A percentile compares a stretch with the other conserved stretches of the same genome.
Conservation (phyloP, 768 basidiomycete species). For the Candolleomyces aberdarensis region DNA sequence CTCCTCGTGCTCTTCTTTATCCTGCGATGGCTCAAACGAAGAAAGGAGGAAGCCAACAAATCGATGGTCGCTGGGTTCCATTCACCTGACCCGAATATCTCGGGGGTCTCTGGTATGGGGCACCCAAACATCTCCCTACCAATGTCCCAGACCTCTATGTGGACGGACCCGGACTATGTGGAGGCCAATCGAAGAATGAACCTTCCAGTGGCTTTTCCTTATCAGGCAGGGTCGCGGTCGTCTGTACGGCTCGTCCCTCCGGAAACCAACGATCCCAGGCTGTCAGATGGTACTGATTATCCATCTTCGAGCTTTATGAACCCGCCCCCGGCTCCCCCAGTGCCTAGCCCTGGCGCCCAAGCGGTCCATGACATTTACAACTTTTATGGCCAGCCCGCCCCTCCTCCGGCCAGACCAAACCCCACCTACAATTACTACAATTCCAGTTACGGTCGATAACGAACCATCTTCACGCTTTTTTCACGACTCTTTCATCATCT, state of each 20-base stretch:
- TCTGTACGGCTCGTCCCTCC: not conserved
- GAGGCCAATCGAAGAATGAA: not conserved
- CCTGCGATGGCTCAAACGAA: not conserved
- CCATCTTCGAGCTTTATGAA: not conserved
- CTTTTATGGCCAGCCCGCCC: not conserved
- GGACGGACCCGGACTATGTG: conserved; percentile 1
- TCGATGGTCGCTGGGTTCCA: not conserved
- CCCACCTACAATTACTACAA: not conserved
- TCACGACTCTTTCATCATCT: not conserved
- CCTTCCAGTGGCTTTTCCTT: not conserved
- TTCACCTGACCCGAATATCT: not conserved
- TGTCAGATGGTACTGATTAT: not conserved
- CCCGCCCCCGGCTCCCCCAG: not conserved
- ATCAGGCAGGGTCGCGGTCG: not conserved
- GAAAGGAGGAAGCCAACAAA: not conserved
- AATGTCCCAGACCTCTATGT: not conserved
- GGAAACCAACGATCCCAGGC: not conserved
- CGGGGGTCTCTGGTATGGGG: not conserved
- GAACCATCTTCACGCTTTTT: not conserved
- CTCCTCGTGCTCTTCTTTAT: conserved; percentile 3
- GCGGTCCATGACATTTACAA: not conserved
- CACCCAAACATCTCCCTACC: not conserved
- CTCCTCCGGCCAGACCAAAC: not conserved
- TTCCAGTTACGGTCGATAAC: not conserved
- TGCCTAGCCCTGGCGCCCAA: not conserved